Evolutionary conservation across 208 protist species (phyloP).

Genomic region (Leishmania tarentolae): DNA sequence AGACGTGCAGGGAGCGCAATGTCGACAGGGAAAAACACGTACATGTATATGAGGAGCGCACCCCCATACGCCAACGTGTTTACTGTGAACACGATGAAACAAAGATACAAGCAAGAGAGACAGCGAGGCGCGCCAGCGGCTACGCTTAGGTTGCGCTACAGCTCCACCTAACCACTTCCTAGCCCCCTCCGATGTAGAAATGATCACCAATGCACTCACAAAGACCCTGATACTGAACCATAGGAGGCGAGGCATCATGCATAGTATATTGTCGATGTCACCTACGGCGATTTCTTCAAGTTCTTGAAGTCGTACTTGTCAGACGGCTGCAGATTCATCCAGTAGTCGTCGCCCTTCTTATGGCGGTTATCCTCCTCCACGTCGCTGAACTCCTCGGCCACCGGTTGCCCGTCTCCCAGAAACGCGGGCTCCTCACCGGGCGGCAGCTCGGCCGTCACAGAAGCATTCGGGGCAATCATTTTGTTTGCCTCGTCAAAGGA

Average conservation of each 20-base stretch:
- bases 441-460: conserved; percentile 50
- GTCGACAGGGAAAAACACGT: not conserved
- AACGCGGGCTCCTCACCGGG: conserved; percentile 37
- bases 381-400: conserved; percentile 76
- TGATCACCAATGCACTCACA: not conserved
- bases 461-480: conserved; percentile 90
- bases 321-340: conserved; percentile 91
- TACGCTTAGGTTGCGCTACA: not conserved
- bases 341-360: conserved; percentile 93
- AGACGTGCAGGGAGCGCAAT: not conserved
- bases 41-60: not conserved
- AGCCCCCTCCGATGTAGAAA: not conserved
- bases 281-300: conserved; percentile 87
- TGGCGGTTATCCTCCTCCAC: conserved; percentile 75
- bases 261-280: not conserved
- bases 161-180: not conserved
- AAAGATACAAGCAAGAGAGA: not conserved
- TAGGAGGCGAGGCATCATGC: not conserved
- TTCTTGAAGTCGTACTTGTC: conserved; percentile 92
- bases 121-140: not conserved
- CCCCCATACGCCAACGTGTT: not conserved
- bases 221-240: not conserved
- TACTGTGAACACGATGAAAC: conserved; percentile 14
- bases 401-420: conserved; percentile 39
- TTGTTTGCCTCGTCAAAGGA: conserved; percentile 92